These are phyloP conservation scores for Penicillium sp. DNA, from an alignment of 2,329 filamentous ascomycete species.

Conservation along the genomic window DNA sequence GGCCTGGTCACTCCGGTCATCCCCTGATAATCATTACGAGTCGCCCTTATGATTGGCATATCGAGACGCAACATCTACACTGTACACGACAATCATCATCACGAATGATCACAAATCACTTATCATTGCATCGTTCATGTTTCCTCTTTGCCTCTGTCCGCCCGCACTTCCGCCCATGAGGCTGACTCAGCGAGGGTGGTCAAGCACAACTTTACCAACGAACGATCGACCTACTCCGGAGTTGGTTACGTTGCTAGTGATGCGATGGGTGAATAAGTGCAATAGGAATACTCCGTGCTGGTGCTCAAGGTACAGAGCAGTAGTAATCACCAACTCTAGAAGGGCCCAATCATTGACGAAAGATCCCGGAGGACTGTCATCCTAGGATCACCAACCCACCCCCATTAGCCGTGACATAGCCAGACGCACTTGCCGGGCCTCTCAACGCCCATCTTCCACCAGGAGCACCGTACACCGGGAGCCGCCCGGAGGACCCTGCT, in stretches of 20 bases:
- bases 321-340: neutral
- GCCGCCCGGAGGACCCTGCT: slow-evolving; percentile 33
- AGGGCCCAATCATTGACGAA: slow-evolving; percentile 1
- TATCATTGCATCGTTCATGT: slow-evolving; percentile 4
- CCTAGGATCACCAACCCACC: neutral
- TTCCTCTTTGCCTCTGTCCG: neutral
- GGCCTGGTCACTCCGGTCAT: neutral
- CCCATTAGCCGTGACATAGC: neutral
- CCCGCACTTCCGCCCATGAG: neutral
- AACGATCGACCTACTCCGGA: too few relatives aligned
- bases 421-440: neutral
- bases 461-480: slow-evolving; percentile 23
- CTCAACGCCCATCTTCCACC: neutral
- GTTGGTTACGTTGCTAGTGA: too few relatives aligned
- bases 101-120: neutral
- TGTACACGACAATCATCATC: neutral
- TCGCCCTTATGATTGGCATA: neutral
- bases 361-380: slow-evolving; percentile 4
- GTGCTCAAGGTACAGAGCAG: too few relatives aligned
- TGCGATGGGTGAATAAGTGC: too few relatives aligned
- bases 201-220: neutral
- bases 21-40: neutral
- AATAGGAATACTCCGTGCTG: too few relatives aligned
- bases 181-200: slow-evolving; percentile 18
- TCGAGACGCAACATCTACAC: neutral